Conservation (phyloP, 169 alveolate genomes). For the Cyclospora cayetanensis region DNA sequence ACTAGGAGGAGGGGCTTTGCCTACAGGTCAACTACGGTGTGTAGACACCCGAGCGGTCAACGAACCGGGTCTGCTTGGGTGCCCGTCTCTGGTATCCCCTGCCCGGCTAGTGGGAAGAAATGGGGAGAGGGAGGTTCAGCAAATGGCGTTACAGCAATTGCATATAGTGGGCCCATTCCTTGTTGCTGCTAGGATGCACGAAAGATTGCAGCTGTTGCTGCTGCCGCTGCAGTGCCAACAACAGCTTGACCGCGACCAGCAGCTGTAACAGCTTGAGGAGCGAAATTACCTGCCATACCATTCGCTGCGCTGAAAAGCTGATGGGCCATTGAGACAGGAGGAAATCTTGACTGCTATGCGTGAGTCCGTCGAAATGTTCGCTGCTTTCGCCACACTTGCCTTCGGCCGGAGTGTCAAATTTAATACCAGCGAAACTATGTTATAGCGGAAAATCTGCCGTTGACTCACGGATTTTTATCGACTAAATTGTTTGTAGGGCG, state of each 20-base stretch:
- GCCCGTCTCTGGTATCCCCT: slow-evolving; percentile 40
- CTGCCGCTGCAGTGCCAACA: slow-evolving; percentile 43
- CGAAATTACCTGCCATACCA: too few species aligned
- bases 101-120: slow-evolving; percentile 3
- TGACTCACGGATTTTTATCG: too few species aligned
- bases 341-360: too few species aligned
- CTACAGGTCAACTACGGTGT: not conserved
- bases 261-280: not conserved
- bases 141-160: slow-evolving; percentile 40
- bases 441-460: too few species aligned
- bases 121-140: not conserved
- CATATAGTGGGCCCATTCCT: slow-evolving; percentile 36
- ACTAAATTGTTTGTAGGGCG: too few species aligned
- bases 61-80: slow-evolving; percentile 47
- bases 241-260: slow-evolving; percentile 6
- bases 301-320: too few species aligned
- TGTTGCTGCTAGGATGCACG: slow-evolving; percentile 37
- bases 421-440: too few species aligned
- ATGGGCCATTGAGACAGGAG: too few species aligned
- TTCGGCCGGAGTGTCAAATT: too few species aligned
- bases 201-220: slow-evolving; percentile 49
- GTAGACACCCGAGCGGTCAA: slow-evolving; percentile 60
- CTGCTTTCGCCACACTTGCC: too few species aligned
- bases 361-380: too few species aligned
- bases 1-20: too few species aligned